Evolutionary conservation across 441 rosid genomes (phyloP).

Genomic region (Manihot esculenta): DNA sequence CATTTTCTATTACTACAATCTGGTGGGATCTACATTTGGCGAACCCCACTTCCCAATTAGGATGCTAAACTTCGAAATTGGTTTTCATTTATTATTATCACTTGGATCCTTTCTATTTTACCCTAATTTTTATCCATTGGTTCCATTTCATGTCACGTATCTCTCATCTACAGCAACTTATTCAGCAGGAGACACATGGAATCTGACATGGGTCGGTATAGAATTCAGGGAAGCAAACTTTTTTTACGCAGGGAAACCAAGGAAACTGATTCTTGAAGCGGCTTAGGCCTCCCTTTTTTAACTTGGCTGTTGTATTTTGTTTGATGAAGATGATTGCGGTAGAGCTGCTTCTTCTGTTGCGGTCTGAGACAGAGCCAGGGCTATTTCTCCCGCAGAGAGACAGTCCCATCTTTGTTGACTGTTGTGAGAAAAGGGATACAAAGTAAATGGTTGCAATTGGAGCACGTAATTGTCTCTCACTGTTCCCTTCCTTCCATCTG

Average conservation of each 20-base stretch:
- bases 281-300: conserved; percentile 6
- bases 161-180: conserved; percentile 53
- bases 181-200: conserved; percentile 60
- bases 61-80: conserved; percentile 33
- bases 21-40: conserved; percentile 21
- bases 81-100: background rate
- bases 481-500: conserved; percentile 55
- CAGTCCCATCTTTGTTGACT: conserved; percentile 43
- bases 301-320: background rate
- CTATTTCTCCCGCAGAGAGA: conserved; percentile 43
- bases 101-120: background rate
- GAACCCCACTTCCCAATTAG: conserved; percentile 43
- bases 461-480: conserved; percentile 45
- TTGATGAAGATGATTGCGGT: conserved; percentile 20
- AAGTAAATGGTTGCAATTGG: conserved; percentile 53
- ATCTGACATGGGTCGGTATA: conserved; percentile 49
- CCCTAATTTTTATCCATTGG: conserved; percentile 31
- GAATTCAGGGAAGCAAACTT: conserved; percentile 40
- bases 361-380: conserved; percentile 25
- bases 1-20: conserved; percentile 35
- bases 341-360: conserved; percentile 16
- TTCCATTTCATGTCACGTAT: conserved; percentile 38
- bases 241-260: conserved; percentile 30
- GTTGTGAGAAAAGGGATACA: conserved; percentile 47
- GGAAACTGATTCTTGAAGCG: conserved; percentile 25